Evolutionary conservation across 345 rosid genomes (phyloP).

Genomic region (Brassica cretica): DNA sequence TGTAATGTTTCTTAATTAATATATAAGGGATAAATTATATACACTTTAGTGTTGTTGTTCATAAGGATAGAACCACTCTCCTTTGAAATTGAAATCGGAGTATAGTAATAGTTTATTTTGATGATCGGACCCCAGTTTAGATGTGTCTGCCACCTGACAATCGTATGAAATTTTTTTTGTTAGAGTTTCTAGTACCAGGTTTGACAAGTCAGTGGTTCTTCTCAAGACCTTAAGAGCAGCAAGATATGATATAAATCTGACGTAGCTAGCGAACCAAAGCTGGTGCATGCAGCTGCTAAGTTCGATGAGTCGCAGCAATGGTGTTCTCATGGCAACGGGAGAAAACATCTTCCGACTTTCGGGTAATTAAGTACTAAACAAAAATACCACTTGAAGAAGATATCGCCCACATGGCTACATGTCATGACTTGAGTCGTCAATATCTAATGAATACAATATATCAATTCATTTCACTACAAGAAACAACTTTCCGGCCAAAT

Average conservation of each 20-base stretch:
- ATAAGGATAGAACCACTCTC: background rate
- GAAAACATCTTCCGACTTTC: background rate
- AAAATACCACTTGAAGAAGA: background rate
- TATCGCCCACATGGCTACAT: background rate
- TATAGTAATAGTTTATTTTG: background rate
- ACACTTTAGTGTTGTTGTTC: background rate
- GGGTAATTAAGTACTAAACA: background rate
- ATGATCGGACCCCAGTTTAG: background rate
- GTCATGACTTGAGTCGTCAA: background rate
- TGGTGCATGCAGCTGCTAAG: conserved; percentile 7
- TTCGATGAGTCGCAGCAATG: background rate
- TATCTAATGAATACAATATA: background rate
- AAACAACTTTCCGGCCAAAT: too few species aligned
- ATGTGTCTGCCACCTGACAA: background rate
- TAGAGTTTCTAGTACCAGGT: background rate
- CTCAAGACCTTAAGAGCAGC: too few species aligned
- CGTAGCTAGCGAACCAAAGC: background rate
- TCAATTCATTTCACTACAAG: background rate
- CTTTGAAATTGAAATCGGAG: background rate
- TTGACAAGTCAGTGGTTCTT: too few species aligned
- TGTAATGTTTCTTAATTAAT: too few species aligned
- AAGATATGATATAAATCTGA: background rate
- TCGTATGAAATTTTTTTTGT: background rate
- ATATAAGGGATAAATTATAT: too few species aligned
- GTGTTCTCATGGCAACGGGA: background rate